A percentile compares a stretch with the other conserved stretches of the same genome.
phyloP scores from a whole-genome alignment of 139 green algal species.

The Chlorella sp. region DNA sequence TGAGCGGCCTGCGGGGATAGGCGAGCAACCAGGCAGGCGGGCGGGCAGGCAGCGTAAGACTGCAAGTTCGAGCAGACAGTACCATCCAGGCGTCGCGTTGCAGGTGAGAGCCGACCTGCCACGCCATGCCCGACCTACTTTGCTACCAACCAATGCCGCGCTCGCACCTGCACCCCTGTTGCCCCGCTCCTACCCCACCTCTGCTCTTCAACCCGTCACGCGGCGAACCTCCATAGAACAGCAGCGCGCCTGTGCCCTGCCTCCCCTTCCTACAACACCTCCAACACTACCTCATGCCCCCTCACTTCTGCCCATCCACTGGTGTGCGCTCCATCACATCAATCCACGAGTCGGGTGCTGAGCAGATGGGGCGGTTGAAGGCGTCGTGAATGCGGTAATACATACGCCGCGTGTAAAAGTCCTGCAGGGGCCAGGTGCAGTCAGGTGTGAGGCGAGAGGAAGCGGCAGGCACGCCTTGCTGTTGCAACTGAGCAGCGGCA shows the following conservation, averaged over 20 bases:
- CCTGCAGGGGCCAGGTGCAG: conserved; percentile 24
- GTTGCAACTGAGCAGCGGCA: background rate
- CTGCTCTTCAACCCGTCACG: background rate
- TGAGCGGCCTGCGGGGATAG: conserved; percentile 49
- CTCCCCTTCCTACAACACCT: too few species aligned
- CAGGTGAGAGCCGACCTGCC: background rate
- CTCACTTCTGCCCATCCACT: conserved; percentile 60
- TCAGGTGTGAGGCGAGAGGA: background rate
- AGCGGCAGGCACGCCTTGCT: background rate
- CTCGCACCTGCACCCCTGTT: background rate
- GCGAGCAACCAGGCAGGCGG: too few species aligned
- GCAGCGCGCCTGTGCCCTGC: background rate
- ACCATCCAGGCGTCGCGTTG: background rate
- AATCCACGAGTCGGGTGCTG: conserved; percentile 89
- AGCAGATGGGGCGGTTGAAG: conserved; percentile 95
- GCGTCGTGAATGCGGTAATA: conserved; percentile 78
- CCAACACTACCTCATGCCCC: too few species aligned
- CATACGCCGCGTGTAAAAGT: conserved; percentile 96
- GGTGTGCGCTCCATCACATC: conserved; percentile 88
- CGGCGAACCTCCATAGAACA: too few species aligned
- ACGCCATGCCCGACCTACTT: background rate
- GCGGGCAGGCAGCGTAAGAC: too few species aligned
- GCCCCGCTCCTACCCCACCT: background rate
- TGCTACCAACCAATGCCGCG: background rate
- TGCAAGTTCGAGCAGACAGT: background rate